phyloP scores from a whole-genome alignment of 2,329 filamentous ascomycete species.

The Aulographum hederae region DNA sequence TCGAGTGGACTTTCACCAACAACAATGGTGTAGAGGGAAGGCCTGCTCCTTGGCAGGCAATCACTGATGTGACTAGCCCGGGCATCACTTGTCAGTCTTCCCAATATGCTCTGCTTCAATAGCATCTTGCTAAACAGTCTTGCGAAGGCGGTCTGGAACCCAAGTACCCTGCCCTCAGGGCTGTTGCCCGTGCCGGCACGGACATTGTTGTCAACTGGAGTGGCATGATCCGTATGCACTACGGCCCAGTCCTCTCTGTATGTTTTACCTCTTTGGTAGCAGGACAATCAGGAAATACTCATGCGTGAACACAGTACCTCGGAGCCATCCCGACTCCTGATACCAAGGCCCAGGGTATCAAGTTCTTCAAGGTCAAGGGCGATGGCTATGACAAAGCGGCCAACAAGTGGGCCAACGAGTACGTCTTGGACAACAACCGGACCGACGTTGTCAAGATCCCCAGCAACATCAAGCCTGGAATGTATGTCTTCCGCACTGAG shows the following conservation, averaged over 20 bases:
- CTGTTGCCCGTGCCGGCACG: conserved; percentile 2
- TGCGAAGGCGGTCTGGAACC: conserved; percentile 1
- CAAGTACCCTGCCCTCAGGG: conserved; percentile 1
- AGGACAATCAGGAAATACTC: neutral
- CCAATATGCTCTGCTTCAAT: too few relatives aligned
- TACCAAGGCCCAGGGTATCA: neutral
- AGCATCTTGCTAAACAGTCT: too few relatives aligned
- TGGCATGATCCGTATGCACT: conserved; percentile 3
- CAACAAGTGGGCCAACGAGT: conserved; percentile 3
- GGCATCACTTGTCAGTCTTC: conserved; percentile 3
- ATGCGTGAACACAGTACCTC: conserved; percentile 1
- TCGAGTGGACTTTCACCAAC: conserved; percentile 2
- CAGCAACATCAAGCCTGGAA: neutral
- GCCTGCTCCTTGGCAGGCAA: conserved; percentile 1
- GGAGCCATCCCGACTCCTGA: conserved; percentile 1
- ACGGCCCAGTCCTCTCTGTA: conserved; percentile 1
- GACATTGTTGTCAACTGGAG: conserved; percentile 2
- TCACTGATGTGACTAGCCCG: neutral
- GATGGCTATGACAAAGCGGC: conserved; percentile 1
- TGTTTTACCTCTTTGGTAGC: neutral
- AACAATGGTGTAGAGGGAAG: neutral
- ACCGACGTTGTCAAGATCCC: neutral
- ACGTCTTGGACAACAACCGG: neutral
- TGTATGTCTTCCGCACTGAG: neutral
- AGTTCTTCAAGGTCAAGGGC: conserved; percentile 4